Evolutionary conservation across 2,329 filamentous ascomycete species (phyloP), one percentile per base, ranked within the genome.

Genomic region (Penicillium sp.): DNA sequence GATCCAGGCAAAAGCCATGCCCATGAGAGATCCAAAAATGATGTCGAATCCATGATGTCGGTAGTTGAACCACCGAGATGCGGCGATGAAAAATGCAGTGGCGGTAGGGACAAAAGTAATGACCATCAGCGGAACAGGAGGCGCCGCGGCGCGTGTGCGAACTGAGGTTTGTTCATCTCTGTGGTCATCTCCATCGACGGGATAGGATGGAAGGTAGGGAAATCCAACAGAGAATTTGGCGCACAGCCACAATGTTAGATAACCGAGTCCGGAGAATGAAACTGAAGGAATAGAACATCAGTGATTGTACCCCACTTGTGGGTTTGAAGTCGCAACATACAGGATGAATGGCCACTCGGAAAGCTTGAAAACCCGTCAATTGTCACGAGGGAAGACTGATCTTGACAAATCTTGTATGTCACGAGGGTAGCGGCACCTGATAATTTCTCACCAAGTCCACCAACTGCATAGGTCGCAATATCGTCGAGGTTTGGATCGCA

Each of bases 31-130:
- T n/a, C 93, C 93, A 61, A 90, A 91, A 2, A 97, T 76, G 63
- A 97, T 90, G 63, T 98, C 93, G 71, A 96, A 93, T n/a, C 88
- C 92, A 71, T 93, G 90, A 73, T 98, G 93, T 39, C 90, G 86
- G 77, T 88, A 96, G 73, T 97, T 88, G 58, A 88, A 92, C 84
- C 89, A 98, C 11, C 93, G 89, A 1, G 91, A 93, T 27, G 87
- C 85, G n/a, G 88, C 83, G 60, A 97, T 89, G 77, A 92, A 96
- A 61, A 92, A 84, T 5, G 92, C 89, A 1, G 85, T 79, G 55
- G 86, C 88, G 62, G 92, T 84, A 2, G 93, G 93, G 1, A 90
- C 74, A 19, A 91, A 78, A 2, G 86, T 82, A 33, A 93, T 72
- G 45, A 88, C 77, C 13, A 96, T 80, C 2, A 95, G 86, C 69